Base-by-base conservation (phyloP, 2,329 filamentous ascomycete species). In the Calonectria crousiana region DNA sequence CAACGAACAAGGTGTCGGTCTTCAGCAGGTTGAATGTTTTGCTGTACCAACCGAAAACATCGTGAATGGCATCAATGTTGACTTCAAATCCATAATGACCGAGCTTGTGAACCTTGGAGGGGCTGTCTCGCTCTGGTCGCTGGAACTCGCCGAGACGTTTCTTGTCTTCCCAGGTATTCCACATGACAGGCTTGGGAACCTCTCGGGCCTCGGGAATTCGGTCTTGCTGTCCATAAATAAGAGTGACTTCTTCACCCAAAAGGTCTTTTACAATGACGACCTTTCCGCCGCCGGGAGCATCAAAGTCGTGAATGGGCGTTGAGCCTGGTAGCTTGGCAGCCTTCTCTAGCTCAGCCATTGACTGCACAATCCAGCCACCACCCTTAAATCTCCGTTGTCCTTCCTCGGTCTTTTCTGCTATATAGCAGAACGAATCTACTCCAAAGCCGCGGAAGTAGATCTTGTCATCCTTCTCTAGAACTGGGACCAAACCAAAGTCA, bases 131-230 rank as follows among this genome's bases (percentile, higher is more conserved):
- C 6, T 73, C 71, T 4, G 71, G 71, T 28, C 71, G 67, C 34
- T 70, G 71, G n/a, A 73, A 69, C 1, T 70, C 71, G 18, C 71
- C 71, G 8, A 70, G 58, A 4, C 71, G 56, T 8, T 36, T 67
- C 53, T 74, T 74, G 52, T 71, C 72, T 30, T 71, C 67, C 62
- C 67, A 71, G 4, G 72, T 74, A 23, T 74, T 74, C 71, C 71
- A 73, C 58, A 70, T 65, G 28, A 70, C 67, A 18, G 47, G 67
- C 62, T 71, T 71, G 6, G 72, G 72, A 32, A 74, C 68, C 62
- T 74, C 67, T 20, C 68, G 58, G 26, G 67, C 62, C 6, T 74
- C 52, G 10, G 67, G 67, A 28, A 62, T 36, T 53, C 72, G 44
- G 34, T 71, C 68, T 26, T 67, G 16, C 41, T 74, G 72, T 2